Conservation (phyloP, 2,329 filamentous ascomycete species). For the Aotearoamyces nothofagi region DNA sequence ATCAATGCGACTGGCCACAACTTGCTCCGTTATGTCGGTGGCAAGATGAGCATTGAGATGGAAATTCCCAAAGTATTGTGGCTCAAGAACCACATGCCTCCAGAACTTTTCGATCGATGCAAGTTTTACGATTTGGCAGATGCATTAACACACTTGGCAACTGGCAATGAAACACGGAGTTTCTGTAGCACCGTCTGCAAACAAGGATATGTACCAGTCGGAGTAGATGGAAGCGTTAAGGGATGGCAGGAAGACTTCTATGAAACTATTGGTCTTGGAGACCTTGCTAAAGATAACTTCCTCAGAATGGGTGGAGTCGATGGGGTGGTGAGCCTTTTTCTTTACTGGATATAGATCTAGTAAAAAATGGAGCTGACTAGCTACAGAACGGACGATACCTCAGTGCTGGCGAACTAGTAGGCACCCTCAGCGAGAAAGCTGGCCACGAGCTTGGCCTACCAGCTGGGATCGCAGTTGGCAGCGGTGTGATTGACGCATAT, state of each 20-base stretch:
- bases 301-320: conserved; percentile 89
- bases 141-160: conserved; percentile 86
- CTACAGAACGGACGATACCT: conserved; percentile 76
- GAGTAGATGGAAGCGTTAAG: conserved; percentile 91
- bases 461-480: conserved; percentile 80
- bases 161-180: conserved; percentile 79
- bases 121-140: conserved; percentile 96
- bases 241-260: conserved; percentile 97
- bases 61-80: conserved; percentile 97
- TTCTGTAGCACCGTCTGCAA: conserved; percentile 97
- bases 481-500: conserved; percentile 95
- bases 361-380: conserved; percentile 8
- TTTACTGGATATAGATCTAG: conserved; percentile 10
- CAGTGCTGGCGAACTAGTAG: conserved; percentile 84
- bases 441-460: conserved; percentile 72
- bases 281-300: conserved; percentile 75
- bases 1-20: conserved; percentile 92
- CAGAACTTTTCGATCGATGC: conserved; percentile 77
- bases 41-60: conserved; percentile 99
- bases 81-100: conserved; percentile 97
- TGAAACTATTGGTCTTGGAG: conserved; percentile 68
- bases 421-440: conserved; percentile 69
- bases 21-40: conserved; percentile 87
- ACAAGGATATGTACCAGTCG: conserved; percentile 92
- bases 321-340: conserved; percentile 65